Evolutionary conservation across 441 rosid species (phyloP).

Genomic region (Viola pubescens): DNA sequence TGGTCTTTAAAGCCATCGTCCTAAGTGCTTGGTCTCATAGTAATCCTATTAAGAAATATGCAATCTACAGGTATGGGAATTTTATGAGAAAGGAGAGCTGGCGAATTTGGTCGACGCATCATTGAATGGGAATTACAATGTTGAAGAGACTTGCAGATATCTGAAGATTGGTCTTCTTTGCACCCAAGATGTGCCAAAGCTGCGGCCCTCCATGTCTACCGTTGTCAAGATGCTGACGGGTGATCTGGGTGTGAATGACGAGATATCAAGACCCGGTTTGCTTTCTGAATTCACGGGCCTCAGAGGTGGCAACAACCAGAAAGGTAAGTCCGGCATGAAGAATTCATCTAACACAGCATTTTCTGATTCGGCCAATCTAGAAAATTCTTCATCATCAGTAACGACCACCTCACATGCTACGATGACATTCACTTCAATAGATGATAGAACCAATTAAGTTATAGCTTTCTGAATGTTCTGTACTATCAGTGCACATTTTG

Average conservation of each 20-base stretch:
- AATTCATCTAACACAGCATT: slow-evolving; percentile 8
- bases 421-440: slow-evolving; percentile 54
- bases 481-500: not conserved
- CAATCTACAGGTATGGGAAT: slow-evolving; percentile 43
- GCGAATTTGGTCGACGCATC: slow-evolving; percentile 27
- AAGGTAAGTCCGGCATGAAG: slow-evolving; percentile 4
- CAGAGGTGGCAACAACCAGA: slow-evolving; percentile 17
- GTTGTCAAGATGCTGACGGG: slow-evolving; percentile 43
- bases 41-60: slow-evolving; percentile 6
- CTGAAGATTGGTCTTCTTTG: slow-evolving; percentile 55
- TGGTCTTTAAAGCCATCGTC: not conserved
- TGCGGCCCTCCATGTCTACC: slow-evolving; percentile 46
- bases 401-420: slow-evolving; percentile 31
- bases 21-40: not conserved
- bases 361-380: slow-evolving; percentile 16
- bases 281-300: slow-evolving; percentile 37
- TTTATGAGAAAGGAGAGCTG: slow-evolving; percentile 29
- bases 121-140: slow-evolving; percentile 24
- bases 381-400: slow-evolving; percentile 19
- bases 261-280: slow-evolving; percentile 41
- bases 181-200: slow-evolving; percentile 51
- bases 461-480: not conserved
- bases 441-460: slow-evolving; percentile 34
- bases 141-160: slow-evolving; percentile 39
- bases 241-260: slow-evolving; percentile 24